A percentile compares a stretch with the other conserved stretches of the same genome.
Conservation (phyloP, 768 basidiomycete species). For the Pleurotus citrinopileatus region DNA sequence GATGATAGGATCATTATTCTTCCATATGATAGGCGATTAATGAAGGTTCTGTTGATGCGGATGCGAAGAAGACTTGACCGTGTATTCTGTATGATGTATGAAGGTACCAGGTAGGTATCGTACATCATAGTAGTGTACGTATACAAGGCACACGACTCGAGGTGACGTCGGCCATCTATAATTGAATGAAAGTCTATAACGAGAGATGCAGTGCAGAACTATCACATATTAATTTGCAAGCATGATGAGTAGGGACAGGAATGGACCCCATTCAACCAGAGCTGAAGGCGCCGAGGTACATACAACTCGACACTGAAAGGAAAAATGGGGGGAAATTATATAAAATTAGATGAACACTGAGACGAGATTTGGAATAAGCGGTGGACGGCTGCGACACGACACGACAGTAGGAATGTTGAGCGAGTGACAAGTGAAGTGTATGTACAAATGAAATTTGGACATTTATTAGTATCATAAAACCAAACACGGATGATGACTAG, state of each 20-base stretch:
- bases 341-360: not conserved
- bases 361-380: not conserved
- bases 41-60: not conserved
- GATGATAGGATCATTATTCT: slow-evolving; percentile 29
- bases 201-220: too few relatives aligned
- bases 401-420: not conserved
- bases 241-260: not conserved
- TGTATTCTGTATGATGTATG: slow-evolving; percentile 10
- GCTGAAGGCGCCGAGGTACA: not conserved
- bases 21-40: not conserved
- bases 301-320: not conserved
- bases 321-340: not conserved
- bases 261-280: not conserved
- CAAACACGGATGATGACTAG: not conserved
- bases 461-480: not conserved
- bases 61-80: not conserved
- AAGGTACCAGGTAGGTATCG: slow-evolving; percentile 1
- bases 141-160: too few relatives aligned
- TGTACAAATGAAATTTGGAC: too few relatives aligned
- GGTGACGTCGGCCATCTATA: too few relatives aligned
- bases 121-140: too few relatives aligned
- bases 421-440: not conserved
- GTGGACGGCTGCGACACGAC: not conserved
- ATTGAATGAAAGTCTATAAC: too few relatives aligned
- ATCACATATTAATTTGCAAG: too few relatives aligned